phyloP scores from a whole-genome alignment of 345 rosid genomes.

The Alliaria petiolata region DNA sequence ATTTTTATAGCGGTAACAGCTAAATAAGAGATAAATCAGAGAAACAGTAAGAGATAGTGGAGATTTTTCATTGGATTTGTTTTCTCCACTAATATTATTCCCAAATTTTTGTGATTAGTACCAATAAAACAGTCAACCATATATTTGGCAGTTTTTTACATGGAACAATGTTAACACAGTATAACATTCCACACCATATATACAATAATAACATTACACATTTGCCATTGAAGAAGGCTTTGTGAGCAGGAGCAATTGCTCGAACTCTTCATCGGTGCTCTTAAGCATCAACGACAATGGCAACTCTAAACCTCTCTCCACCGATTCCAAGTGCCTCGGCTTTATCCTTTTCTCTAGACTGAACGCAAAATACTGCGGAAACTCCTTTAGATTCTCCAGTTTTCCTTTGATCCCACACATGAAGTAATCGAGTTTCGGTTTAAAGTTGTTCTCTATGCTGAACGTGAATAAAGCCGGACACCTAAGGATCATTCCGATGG shows the following conservation, averaged over 20 bases:
- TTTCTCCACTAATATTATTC: too few species aligned
- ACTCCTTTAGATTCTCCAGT: slow-evolving; percentile 57
- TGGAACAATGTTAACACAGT: slow-evolving; percentile 2
- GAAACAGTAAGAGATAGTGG: too few species aligned
- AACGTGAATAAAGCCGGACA: slow-evolving; percentile 82
- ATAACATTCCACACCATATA: background rate
- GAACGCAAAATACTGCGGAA: slow-evolving; percentile 88
- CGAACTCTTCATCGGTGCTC: slow-evolving; percentile 66
- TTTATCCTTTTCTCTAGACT: slow-evolving; percentile 90
- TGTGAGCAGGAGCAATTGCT: slow-evolving; percentile 29
- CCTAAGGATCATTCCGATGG: slow-evolving; percentile 60
- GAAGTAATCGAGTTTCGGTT: slow-evolving; percentile 73
- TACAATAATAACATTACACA: background rate
- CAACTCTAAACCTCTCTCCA: slow-evolving; percentile 40
- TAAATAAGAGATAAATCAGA: too few species aligned
- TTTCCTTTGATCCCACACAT: slow-evolving; percentile 49
- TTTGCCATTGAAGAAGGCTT: slow-evolving; percentile 4
- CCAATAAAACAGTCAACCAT: too few species aligned
- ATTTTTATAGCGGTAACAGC: too few species aligned
- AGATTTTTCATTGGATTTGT: too few species aligned
- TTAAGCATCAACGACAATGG: slow-evolving; percentile 63
- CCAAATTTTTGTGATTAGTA: too few species aligned
- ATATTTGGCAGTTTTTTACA: background rate
- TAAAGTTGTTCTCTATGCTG: slow-evolving; percentile 76
- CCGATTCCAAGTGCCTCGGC: slow-evolving; percentile 53